These are phyloP conservation scores for Leccinum colubrinum DNA, from an alignment of 1,284 basidiomycete species.

Conservation along the genomic window DNA sequence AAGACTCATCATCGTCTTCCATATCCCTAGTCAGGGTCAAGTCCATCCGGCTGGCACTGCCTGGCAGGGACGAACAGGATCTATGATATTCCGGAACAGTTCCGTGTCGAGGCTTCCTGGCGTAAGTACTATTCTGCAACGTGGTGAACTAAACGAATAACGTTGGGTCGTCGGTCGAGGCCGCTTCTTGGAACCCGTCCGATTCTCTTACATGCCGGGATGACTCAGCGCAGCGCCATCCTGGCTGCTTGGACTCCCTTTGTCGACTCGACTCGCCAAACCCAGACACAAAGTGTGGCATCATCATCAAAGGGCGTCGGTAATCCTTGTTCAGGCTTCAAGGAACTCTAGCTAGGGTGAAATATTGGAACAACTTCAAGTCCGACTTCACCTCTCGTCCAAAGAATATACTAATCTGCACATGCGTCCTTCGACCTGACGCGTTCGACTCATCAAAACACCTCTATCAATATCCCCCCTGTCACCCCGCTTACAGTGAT, in stretches of 20 bases:
- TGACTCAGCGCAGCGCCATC: conserved; percentile 4
- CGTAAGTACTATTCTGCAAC: conserved; percentile 9
- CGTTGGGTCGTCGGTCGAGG: background rate
- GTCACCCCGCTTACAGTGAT: conserved; percentile 13
- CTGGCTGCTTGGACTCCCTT: background rate
- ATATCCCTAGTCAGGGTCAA: conserved; percentile 14
- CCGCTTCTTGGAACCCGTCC: background rate
- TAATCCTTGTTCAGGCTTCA: conserved; percentile 8
- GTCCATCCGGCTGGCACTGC: conserved; percentile 8
- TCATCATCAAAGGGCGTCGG: conserved; percentile 18
- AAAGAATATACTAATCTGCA: background rate
- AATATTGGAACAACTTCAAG: conserved; percentile 19
- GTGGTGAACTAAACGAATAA: conserved; percentile 3
- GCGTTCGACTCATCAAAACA: conserved; percentile 5
- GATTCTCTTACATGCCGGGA: conserved; percentile 1
- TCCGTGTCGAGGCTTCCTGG: conserved; percentile 11
- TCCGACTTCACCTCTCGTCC: background rate
- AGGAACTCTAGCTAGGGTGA: conserved; percentile 15
- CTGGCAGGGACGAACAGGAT: conserved; percentile 5
- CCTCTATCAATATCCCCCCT: background rate
- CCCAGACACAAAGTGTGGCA: background rate
- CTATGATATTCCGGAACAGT: conserved; percentile 15
- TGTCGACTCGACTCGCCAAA: background rate
- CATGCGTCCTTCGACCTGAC: conserved; percentile 22
- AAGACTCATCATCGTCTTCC: background rate